Conservation (phyloP, 2,329 filamentous ascomycete genomes). For the Pseudogymnoascus sp. region DNA sequence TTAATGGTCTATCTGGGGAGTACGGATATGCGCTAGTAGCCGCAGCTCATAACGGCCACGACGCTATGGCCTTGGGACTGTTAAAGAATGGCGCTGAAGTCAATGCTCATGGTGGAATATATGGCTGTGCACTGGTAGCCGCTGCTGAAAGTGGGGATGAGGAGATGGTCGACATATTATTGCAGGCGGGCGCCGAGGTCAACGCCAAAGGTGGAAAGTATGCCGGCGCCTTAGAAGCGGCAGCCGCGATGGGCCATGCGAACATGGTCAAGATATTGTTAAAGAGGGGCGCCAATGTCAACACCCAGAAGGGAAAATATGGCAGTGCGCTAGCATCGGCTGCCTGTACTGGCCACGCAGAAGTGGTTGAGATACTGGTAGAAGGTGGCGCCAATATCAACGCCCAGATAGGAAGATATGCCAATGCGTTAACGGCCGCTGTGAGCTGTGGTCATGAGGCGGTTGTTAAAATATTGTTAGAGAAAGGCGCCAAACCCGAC, state of each 20-base stretch:
- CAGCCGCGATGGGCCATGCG: background rate
- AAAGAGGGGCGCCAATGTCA: background rate
- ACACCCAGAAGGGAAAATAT: background rate
- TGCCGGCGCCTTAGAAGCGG: background rate
- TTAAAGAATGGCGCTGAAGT: background rate
- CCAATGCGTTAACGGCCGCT: background rate
- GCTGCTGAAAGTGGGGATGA: background rate
- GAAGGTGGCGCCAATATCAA: slow-evolving; percentile 10
- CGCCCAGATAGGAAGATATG: slow-evolving; percentile 9
- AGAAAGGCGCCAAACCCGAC: slow-evolving; percentile 6
- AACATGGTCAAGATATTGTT: background rate
- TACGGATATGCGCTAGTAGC: background rate
- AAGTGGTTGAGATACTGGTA: slow-evolving; percentile 25
- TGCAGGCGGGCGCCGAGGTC: background rate
- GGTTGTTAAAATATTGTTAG: slow-evolving; percentile 15
- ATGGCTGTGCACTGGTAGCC: background rate
- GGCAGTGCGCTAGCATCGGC: background rate
- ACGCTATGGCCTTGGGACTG: background rate
- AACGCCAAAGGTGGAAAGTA: background rate
- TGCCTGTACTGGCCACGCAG: slow-evolving; percentile 25
- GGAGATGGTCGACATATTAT: background rate
- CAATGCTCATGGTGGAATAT: background rate
- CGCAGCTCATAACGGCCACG: background rate
- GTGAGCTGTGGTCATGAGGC: too few species aligned
- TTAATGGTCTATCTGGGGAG: background rate